Base-by-base conservation (phyloP, 169 alveolate species). In the Eimeria sp. region DNA sequence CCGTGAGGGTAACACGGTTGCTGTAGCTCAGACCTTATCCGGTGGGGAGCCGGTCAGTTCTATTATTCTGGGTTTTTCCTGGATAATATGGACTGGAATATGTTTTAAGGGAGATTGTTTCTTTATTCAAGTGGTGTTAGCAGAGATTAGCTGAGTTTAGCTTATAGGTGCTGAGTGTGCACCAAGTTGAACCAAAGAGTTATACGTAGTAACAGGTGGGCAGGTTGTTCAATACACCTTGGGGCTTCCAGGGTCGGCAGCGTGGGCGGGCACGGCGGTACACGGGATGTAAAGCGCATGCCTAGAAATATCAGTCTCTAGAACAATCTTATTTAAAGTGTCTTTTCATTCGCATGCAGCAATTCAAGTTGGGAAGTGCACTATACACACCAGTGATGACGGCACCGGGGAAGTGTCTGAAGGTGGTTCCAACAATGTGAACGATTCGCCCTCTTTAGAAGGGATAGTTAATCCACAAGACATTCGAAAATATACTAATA, bases 211-310 rank as follows among this genome's bases (percentile, higher is more conserved):
- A n/a, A n/a, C n/a, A n/a, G n/a, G n/a, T 34, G 40, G 40, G 40
- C 40, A 34, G 3, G 40, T 2, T 34, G 40, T 34, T 34, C 40
- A 34, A 0, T 34, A 34, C 40, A 34, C 40, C 40, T 45, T 78
- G 88, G 88, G 88, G 88, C 67, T 78, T 25, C 25, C 43, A 27
- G 88, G 88, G 87, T 76, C 87, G 87, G 87, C 45, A 65, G 87
- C 51, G 80, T 47, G 80, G 18, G n/a, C 10, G 80, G 80, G 49
- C 51, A 70, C 3, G 51, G 80, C 4, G 51, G 51, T 27, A 70
- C 47, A 70, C 2, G 25, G 51, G n/a, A 0, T 70, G 30, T 70
- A 6, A 10, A 25, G 49, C 16, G 25, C 80, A 70, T 9, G 80
- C n/a, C n/a, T 30, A 13, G 6, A 5, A 70, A 11, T 6, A 13